Conservation (phyloP, 768 basidiomycete genomes). For the Serpula lacrymans region DNA sequence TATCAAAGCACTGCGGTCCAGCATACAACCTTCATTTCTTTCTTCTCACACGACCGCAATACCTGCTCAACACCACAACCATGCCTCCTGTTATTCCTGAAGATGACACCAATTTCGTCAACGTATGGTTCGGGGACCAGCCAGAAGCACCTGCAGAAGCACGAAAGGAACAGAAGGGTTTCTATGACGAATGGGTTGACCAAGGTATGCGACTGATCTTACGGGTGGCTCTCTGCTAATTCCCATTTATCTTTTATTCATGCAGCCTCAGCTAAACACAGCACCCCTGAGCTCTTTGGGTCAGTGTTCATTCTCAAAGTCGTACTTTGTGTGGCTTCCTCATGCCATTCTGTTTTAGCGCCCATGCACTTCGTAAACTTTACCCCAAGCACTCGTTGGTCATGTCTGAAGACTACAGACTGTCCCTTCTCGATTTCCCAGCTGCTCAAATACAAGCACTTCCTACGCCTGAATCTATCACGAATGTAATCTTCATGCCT, state of each 20-base stretch:
- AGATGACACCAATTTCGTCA: too few relatives aligned
- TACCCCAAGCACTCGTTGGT: slow-evolving; percentile 65
- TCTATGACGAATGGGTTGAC: slow-evolving; percentile 52
- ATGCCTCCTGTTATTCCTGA: too few relatives aligned
- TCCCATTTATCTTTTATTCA: slow-evolving; percentile 7
- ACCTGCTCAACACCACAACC: too few relatives aligned
- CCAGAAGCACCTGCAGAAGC: too few relatives aligned
- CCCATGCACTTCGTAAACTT: slow-evolving; percentile 48
- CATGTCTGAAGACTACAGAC: slow-evolving; percentile 41
- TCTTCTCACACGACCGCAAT: too few relatives aligned
- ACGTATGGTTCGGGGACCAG: too few relatives aligned
- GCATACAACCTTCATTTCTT: too few relatives aligned
- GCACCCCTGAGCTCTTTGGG: slow-evolving; percentile 44
- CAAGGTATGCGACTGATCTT: slow-evolving; percentile 36
- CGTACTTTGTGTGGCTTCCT: slow-evolving; percentile 5
- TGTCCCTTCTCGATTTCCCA: slow-evolving; percentile 52
- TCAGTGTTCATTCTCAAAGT: slow-evolving; percentile 20
- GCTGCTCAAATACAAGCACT: slow-evolving; percentile 42
- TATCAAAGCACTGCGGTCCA: too few relatives aligned
- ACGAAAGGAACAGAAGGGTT: slow-evolving; percentile 23
- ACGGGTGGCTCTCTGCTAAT: slow-evolving; percentile 5
- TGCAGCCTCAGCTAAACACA: slow-evolving; percentile 51
- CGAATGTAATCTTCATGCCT: slow-evolving; percentile 46
- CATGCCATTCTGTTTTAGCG: slow-evolving; percentile 20
- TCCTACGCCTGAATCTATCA: slow-evolving; percentile 47